phyloP scores from a whole-genome alignment of 495 filamentous ascomycete species.

The Hypoxylon lienhwacheense region DNA sequence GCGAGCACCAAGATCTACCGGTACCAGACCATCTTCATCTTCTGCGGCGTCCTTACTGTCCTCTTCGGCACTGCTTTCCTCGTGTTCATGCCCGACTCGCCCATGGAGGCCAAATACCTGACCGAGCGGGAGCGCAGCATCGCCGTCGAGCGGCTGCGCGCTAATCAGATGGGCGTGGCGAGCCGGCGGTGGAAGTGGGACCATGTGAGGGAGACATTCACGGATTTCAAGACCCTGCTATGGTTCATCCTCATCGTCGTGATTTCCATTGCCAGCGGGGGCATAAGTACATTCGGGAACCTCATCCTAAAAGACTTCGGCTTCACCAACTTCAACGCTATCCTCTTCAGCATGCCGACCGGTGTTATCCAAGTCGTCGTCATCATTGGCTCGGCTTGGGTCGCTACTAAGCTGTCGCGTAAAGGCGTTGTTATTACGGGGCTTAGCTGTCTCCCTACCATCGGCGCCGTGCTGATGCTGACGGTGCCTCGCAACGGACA shows the following conservation, averaged over 20 bases:
- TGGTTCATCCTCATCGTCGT: constrained; percentile 64
- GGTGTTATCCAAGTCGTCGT: constrained; percentile 54
- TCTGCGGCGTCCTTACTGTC: constrained; percentile 53
- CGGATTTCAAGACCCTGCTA: constrained; percentile 67
- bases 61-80: constrained; percentile 42
- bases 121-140: constrained; percentile 60
- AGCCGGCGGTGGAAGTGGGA: constrained; percentile 49
- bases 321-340: constrained; percentile 60
- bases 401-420: constrained; percentile 50
- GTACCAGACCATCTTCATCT: constrained; percentile 64
- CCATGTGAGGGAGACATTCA: constrained; percentile 59
- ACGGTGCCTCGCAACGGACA: constrained; percentile 55
- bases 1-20: constrained; percentile 53
- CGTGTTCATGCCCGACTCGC: constrained; percentile 61
- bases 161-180: constrained; percentile 52
- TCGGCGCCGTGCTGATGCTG: constrained; percentile 57
- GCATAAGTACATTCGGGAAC: constrained; percentile 65
- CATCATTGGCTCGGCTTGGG: constrained; percentile 50
- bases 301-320: constrained; percentile 65
- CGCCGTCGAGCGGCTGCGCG: constrained; percentile 57
- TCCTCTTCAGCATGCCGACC: constrained; percentile 67
- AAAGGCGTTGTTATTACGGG: constrained; percentile 61
- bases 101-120: constrained; percentile 61
- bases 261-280: constrained; percentile 51
- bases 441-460: constrained; percentile 58